These are phyloP conservation scores for Colletotrichum falcatum DNA, from an alignment of 2,329 filamentous ascomycete species.

Conservation along the genomic window DNA sequence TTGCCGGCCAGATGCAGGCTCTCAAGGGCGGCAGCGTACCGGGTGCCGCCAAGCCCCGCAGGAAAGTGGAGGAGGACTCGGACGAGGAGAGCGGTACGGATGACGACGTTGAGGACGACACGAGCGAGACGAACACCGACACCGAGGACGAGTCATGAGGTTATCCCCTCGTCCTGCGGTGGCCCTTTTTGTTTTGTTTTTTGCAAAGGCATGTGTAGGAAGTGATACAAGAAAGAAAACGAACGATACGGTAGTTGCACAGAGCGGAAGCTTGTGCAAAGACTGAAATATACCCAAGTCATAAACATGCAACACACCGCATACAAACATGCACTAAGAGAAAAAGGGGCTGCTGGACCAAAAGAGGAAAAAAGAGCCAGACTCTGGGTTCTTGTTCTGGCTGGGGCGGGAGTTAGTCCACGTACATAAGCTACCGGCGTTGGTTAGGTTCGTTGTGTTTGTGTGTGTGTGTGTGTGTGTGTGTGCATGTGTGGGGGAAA, in stretches of 20 bases:
- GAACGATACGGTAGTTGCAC: slow-evolving; percentile 17
- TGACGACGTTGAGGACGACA: slow-evolving; percentile 80
- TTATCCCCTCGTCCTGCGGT: not conserved
- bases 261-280: slow-evolving; percentile 14
- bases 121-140: slow-evolving; percentile 76
- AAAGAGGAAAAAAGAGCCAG: not conserved
- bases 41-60: slow-evolving; percentile 66
- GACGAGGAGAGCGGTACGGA: slow-evolving; percentile 85
- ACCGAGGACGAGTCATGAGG: slow-evolving; percentile 70
- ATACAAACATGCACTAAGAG: not conserved
- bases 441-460: slow-evolving; percentile 5
- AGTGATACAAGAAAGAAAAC: slow-evolving; percentile 9
- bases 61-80: slow-evolving; percentile 67
- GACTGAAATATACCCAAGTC: slow-evolving; percentile 40
- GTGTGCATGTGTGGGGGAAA: not conserved
- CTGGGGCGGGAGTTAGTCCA: not conserved
- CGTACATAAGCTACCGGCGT: slow-evolving; percentile 5
- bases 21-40: slow-evolving; percentile 78
- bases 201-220: slow-evolving; percentile 2
- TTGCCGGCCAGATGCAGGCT: slow-evolving; percentile 91
- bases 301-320: slow-evolving; percentile 11
- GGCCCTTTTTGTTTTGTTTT: not conserved
- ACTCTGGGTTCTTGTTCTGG: not conserved
- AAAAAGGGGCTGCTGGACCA: not conserved
- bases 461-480: too few species aligned